These are phyloP conservation scores for Fallopia convolvulus DNA, from an alignment of 148 eudicot species.

Conservation along the genomic window DNA sequence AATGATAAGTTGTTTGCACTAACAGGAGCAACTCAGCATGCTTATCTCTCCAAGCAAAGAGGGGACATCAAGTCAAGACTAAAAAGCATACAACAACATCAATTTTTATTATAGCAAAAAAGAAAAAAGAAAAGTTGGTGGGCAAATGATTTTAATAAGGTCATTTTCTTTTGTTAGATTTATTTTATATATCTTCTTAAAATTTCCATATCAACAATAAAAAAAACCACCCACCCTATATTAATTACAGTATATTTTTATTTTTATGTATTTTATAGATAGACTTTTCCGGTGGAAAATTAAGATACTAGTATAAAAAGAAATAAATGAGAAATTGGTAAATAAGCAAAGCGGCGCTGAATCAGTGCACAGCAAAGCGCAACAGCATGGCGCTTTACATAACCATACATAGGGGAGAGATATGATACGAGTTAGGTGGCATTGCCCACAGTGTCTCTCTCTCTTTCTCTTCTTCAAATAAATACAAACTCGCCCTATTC, in stretches of 20 bases:
- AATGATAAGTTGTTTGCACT: conserved; percentile 8
- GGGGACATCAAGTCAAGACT: conserved; percentile 7
- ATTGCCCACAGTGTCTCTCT: conserved; percentile 7
- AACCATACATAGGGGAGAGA: conserved; percentile 1
- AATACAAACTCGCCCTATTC: conserved; percentile 2
- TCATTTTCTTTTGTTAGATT: too few relatives aligned
- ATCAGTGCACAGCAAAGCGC: conserved; percentile 1
- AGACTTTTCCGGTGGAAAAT: neutral
- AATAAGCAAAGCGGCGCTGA: neutral
- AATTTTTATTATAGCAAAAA: neutral
- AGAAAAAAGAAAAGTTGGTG: neutral
- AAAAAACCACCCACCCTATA: neutral
- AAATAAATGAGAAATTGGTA: neutral
- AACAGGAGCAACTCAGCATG: conserved; percentile 6
- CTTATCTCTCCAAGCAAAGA: conserved; percentile 1
- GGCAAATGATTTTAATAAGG: neutral
- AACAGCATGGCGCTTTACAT: conserved; percentile 8
- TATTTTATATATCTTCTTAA: neutral
- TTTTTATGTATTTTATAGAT: too few relatives aligned
- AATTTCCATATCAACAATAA: neutral
- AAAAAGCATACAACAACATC: neutral
- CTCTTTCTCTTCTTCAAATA: neutral
- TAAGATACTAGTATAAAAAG: too few relatives aligned
- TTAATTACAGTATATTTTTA: neutral
- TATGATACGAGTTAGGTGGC: conserved; percentile 10